Percentiles rank a stretch among this genome's conserved stretches.
Evolutionary conservation across 2,329 filamentous ascomycete genomes (phyloP).

Genomic region (Pseudogymnoascus sp.): DNA sequence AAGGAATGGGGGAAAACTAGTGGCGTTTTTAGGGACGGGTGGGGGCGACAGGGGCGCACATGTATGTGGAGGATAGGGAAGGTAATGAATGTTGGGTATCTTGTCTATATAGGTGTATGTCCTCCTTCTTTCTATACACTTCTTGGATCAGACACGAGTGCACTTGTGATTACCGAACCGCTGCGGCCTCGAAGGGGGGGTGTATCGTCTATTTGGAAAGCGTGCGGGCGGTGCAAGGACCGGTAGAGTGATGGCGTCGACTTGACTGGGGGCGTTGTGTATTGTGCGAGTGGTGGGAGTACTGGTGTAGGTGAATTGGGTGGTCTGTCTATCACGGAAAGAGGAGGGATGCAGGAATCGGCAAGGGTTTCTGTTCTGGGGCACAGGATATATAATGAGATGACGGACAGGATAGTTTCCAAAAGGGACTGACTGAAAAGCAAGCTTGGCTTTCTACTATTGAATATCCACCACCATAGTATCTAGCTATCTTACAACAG

Average conservation of each 20-base stretch:
- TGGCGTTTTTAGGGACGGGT: background rate
- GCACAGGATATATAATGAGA: background rate
- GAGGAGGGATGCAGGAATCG: background rate
- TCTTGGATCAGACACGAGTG: background rate
- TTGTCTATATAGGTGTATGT: conserved; percentile 6
- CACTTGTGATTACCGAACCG: background rate
- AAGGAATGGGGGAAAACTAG: background rate
- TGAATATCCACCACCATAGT: background rate
- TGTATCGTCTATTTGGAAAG: background rate
- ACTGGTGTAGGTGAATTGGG: background rate
- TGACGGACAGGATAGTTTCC: background rate
- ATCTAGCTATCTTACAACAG: background rate
- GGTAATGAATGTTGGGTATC: background rate
- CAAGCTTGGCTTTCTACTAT: background rate
- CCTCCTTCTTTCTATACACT: background rate
- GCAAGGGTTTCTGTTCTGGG: background rate
- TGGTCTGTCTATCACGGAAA: background rate
- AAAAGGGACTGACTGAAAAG: background rate
- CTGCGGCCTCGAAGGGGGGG: too few species aligned
- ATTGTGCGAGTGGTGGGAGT: background rate
- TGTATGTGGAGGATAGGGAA: background rate
- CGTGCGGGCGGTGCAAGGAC: background rate
- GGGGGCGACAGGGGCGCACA: background rate
- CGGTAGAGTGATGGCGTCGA: background rate
- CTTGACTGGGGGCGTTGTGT: background rate